A percentile compares a stretch with the other conserved stretches of the same genome.
phyloP scores from a whole-genome alignment of 2,329 filamentous ascomycete genomes.

The Pestalotiopsis fici region DNA sequence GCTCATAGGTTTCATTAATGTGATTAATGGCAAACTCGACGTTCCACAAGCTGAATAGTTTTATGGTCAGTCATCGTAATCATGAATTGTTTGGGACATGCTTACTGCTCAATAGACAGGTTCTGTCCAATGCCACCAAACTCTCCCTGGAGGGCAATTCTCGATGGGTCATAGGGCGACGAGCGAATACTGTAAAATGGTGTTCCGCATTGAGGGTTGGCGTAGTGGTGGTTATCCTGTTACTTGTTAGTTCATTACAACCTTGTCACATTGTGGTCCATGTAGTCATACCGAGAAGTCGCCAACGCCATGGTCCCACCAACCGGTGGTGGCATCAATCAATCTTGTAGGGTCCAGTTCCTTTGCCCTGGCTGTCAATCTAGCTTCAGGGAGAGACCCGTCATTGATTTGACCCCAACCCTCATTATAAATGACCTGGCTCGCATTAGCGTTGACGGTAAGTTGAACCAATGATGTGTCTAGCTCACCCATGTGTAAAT shows the following conservation, averaged over 20 bases:
- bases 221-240: slow-evolving; percentile 72
- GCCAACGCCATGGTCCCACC: slow-evolving; percentile 68
- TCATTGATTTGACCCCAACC: slow-evolving; percentile 65
- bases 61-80: not conserved
- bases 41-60: slow-evolving; percentile 60
- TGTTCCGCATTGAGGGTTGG: slow-evolving; percentile 69
- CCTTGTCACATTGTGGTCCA: not conserved
- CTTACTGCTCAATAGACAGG: slow-evolving; percentile 58
- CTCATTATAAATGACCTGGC: slow-evolving; percentile 69
- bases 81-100: not conserved
- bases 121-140: slow-evolving; percentile 72
- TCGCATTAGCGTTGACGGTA: not conserved
- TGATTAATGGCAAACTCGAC: slow-evolving; percentile 56
- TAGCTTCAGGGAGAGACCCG: slow-evolving; percentile 54
- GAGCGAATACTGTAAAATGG: slow-evolving; percentile 64
- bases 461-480: not conserved
- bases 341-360: slow-evolving; percentile 64
- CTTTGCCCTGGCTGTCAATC: slow-evolving; percentile 55
- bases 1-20: slow-evolving; percentile 70
- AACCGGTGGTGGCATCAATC: slow-evolving; percentile 64
- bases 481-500: slow-evolving; percentile 62
- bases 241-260: not conserved
- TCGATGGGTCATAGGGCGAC: slow-evolving; percentile 54
- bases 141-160: slow-evolving; percentile 71
- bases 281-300: slow-evolving; percentile 50